Evolutionary conservation across 1,139 yeast genomes (phyloP), one percentile per base, ranked within the genome.

Genomic region (Pichia kudriavzevii): DNA sequence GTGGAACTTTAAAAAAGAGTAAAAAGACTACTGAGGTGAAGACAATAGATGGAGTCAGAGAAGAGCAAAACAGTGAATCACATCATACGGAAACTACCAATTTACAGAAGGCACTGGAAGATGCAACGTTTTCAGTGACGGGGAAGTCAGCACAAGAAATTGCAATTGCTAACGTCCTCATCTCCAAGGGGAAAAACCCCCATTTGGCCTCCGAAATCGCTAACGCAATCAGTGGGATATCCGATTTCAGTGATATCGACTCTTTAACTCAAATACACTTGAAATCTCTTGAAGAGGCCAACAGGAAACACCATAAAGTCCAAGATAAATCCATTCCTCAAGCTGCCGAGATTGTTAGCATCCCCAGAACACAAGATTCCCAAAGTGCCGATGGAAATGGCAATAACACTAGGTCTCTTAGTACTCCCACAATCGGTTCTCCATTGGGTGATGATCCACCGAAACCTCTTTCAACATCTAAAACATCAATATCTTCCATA

Each of bases 71-170:
- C 22, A 20, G 9, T 14, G 22, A 26, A 18, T 11, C 22, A 26
- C 21, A 26, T n/a, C n/a, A n/a, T n/a, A n/a, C n/a, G n/a, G n/a
- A n/a, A n/a, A n/a, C n/a, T 9, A 31, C 22, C 15, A 10, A 15
- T n/a, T 49, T 72, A 16, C 56, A 64, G 31, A 56, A 55, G 35
- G 76, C 74, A 22, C 49, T 72, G 30, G 77, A 72, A 46, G 61
- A 69, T 26, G 78, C 79, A 1, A 66, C 77, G 0, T 40, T 70
- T 5, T 69, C 75, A 1, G 67, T 73, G 7, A 68, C 75, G 1
- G 79, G 79, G 0, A 70, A 64, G 46, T 58, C 75, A 1, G 58
- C 71, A 5, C 55, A 60, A 37, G 74, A 69, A 35, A 65, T 72
- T 24, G 66, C 72, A 32, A 53, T 60, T 16, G 77, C 73, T 23